Evolutionary conservation across 768 basidiomycete genomes (phyloP).

Genomic region (Boletus subcaerulescens): DNA sequence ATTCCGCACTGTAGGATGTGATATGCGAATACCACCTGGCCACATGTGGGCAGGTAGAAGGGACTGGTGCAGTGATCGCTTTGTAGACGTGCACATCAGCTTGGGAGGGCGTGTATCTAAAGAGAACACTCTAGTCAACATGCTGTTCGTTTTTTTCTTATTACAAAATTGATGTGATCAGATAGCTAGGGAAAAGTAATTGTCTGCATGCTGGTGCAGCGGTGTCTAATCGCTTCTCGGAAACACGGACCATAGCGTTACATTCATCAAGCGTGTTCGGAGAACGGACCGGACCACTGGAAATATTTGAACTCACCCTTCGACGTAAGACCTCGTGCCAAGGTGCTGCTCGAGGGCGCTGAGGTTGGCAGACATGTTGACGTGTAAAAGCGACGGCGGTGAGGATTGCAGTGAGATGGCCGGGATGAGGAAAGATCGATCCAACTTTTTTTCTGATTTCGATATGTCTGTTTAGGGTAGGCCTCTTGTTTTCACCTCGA

Average conservation of each 20-base stretch:
- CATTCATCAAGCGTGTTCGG: slow-evolving; percentile 54
- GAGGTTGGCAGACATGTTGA: slow-evolving; percentile 64
- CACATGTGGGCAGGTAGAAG: slow-evolving; percentile 65
- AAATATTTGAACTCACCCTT: slow-evolving; percentile 66
- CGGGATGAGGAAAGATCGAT: slow-evolving; percentile 31
- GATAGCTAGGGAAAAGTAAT: slow-evolving; percentile 61
- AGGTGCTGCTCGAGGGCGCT: slow-evolving; percentile 84
- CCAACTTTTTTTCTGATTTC: slow-evolving; percentile 14
- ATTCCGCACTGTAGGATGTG: slow-evolving; percentile 78
- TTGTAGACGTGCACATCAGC: slow-evolving; percentile 93
- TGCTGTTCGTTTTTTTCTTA: neutral
- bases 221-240: slow-evolving; percentile 94
- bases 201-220: slow-evolving; percentile 76
- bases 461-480: slow-evolving; percentile 33
- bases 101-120: slow-evolving; percentile 87
- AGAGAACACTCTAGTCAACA: slow-evolving; percentile 9
- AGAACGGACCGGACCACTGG: slow-evolving; percentile 3
- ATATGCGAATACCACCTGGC: slow-evolving; percentile 96
- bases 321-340: slow-evolving; percentile 80
- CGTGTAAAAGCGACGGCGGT: slow-evolving; percentile 9
- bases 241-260: slow-evolving; percentile 94
- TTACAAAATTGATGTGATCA: slow-evolving; percentile 43
- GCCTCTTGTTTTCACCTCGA: neutral
- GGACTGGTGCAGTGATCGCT: slow-evolving; percentile 64
- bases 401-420: slow-evolving; percentile 18